Conservation (phyloP, 148 eudicot genomes). For the Fallopia convolvulus region DNA sequence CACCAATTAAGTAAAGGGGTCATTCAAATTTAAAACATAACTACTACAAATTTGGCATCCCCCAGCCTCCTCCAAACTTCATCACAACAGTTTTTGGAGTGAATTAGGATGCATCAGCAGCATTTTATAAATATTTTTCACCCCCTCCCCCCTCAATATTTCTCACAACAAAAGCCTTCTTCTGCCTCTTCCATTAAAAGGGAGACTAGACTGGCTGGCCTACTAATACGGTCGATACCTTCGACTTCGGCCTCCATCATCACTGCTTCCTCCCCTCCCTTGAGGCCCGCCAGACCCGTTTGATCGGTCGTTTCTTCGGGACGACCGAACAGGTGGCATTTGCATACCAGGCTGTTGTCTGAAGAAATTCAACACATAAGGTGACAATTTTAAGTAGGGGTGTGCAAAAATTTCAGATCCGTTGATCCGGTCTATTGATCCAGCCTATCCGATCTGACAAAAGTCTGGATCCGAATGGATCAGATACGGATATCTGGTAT, state of each 20-base stretch:
- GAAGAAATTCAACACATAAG: constrained; percentile 13
- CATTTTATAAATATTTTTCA: neutral
- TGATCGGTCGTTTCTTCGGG: constrained; percentile 69
- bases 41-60: neutral
- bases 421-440: too few species aligned
- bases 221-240: constrained; percentile 74
- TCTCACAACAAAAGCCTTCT: neutral
- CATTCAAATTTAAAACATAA: neutral
- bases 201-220: neutral
- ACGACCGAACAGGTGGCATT: constrained; percentile 50
- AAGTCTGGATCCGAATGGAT: too few species aligned
- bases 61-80: neutral
- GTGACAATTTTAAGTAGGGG: neutral
- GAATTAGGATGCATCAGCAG: neutral
- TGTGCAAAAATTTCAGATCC: too few species aligned
- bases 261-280: constrained; percentile 57
- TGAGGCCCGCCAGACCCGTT: constrained; percentile 61
- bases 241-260: constrained; percentile 45
- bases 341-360: constrained; percentile 95
- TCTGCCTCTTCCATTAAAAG: neutral
- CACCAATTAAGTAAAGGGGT: neutral
- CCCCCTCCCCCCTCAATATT: neutral
- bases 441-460: too few species aligned
- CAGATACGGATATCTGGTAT: too few species aligned
- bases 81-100: neutral